Evolutionary conservation across 2,329 filamentous ascomycete species (phyloP).

Genomic region (Gyromitra esculenta): DNA sequence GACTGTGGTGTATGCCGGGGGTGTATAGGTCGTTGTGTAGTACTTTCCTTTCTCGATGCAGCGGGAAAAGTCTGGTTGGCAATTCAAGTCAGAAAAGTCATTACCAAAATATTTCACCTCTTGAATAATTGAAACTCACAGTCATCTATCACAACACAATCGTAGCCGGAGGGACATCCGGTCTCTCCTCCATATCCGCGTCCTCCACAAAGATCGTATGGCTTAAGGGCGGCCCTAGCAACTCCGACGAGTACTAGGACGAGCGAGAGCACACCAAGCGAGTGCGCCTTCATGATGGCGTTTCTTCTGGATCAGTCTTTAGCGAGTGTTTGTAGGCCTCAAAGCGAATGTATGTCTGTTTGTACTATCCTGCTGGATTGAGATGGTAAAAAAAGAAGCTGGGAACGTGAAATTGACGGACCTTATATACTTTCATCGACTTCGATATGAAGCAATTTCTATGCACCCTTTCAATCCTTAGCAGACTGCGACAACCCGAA

Average conservation of each 20-base stretch:
- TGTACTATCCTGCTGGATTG: constrained; percentile 6
- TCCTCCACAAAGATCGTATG: constrained; percentile 35
- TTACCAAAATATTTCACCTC: neutral
- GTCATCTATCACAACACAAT: constrained; percentile 21
- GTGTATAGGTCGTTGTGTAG: constrained; percentile 6
- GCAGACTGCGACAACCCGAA: constrained; percentile 22
- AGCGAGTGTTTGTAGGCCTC: constrained; percentile 24
- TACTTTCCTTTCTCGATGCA: constrained; percentile 26
- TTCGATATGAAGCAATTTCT: constrained; percentile 10
- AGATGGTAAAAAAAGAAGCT: neutral
- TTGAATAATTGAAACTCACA: constrained; percentile 15
- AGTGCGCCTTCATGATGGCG: constrained; percentile 46
- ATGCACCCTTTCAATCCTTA: constrained; percentile 22
- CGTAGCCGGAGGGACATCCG: constrained; percentile 17
- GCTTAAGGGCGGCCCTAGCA: constrained; percentile 21
- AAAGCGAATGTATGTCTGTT: constrained; percentile 27
- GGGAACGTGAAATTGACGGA: constrained; percentile 23
- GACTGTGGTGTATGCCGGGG: constrained; percentile 6
- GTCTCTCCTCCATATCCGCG: constrained; percentile 26
- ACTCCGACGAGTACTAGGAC: constrained; percentile 37
- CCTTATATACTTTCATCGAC: constrained; percentile 36
- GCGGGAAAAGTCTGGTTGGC: constrained; percentile 19
- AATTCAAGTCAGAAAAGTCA: neutral
- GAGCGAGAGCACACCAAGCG: constrained; percentile 45
- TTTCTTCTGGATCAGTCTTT: constrained; percentile 18